Conservation (phyloP, 2,329 filamentous ascomycete genomes). For the Botrytis fragariae region DNA sequence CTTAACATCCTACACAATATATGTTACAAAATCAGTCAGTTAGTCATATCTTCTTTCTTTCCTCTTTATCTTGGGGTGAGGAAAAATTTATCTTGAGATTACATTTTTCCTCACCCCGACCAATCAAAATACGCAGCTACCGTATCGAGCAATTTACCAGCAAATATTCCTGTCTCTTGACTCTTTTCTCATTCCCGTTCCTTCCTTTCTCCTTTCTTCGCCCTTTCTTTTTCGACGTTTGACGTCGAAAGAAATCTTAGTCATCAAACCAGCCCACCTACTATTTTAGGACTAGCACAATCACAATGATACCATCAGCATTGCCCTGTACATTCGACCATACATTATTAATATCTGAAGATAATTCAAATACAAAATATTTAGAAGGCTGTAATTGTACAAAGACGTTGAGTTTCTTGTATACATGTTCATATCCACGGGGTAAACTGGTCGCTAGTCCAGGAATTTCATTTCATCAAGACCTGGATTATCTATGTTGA, state of each 20-base stretch:
- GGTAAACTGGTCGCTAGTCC: no score
- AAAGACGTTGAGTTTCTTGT: no score
- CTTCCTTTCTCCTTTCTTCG: no score
- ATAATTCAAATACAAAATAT: no score
- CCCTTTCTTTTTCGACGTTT: not conserved
- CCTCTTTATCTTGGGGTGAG: not conserved
- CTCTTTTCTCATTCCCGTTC: not conserved
- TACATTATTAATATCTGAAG: not conserved
- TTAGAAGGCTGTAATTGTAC: no score
- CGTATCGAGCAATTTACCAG: not conserved
- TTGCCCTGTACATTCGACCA: not conserved
- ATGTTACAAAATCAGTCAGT: not conserved
- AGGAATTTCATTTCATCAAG: no score
- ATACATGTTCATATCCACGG: no score
- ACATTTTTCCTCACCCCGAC: rapidly evolving
- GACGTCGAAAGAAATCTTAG: not conserved
- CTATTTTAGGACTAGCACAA: not conserved
- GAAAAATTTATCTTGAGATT: not conserved
- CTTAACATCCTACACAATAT: not conserved
- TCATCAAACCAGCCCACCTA: not conserved
- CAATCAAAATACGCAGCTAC: not conserved
- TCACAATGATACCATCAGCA: not conserved
- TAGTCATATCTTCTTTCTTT: no score
- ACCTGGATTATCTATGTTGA: no score
- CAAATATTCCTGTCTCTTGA: no score